These are phyloP conservation scores for Starmera stellimalicola DNA, from an alignment of 1,139 yeast genomes.

Conservation along the genomic window DNA sequence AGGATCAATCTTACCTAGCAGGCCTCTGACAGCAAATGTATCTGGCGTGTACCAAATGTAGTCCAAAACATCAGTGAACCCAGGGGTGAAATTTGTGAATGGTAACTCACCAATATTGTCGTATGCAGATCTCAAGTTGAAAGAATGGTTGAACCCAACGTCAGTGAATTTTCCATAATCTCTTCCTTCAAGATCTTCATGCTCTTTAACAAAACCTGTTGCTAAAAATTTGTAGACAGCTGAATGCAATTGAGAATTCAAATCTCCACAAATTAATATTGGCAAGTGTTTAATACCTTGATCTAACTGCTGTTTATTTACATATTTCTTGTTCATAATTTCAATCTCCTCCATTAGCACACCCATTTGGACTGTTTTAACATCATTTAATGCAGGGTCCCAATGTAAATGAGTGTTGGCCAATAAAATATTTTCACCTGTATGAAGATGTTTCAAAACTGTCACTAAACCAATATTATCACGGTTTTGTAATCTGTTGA, in stretches of 20 bases:
- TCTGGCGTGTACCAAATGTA: constrained; percentile 90
- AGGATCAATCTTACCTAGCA: constrained; percentile 76
- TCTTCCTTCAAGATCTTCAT: constrained; percentile 73
- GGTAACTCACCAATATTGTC: constrained; percentile 81
- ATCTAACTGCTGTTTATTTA: constrained; percentile 28
- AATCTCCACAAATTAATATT: constrained; percentile 86
- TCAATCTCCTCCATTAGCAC: constrained; percentile 84
- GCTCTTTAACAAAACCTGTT: constrained; percentile 65
- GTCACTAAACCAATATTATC: constrained; percentile 84
- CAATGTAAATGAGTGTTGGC: constrained; percentile 95
- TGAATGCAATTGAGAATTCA: constrained; percentile 77
- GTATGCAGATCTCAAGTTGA: constrained; percentile 81
- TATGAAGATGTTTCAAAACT: constrained; percentile 62
- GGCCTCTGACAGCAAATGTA: constrained; percentile 69
- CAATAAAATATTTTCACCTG: constrained; percentile 65
- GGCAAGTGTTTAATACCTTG: constrained; percentile 59
- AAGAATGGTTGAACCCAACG: constrained; percentile 76
- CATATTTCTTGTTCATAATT: constrained; percentile 41
- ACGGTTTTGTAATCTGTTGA: constrained; percentile 92
- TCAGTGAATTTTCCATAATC: constrained; percentile 89
- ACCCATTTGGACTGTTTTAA: constrained; percentile 91
- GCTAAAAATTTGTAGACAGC: constrained; percentile 90
- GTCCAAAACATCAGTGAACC: constrained; percentile 88
- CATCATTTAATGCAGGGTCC: constrained; percentile 97
- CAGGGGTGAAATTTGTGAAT: constrained; percentile 89